A percentile compares a stretch with the other conserved stretches of the same genome.
These are phyloP conservation scores for Scutellaria minor DNA, from an alignment of 257 asterid genomes.

Conservation along the genomic window DNA sequence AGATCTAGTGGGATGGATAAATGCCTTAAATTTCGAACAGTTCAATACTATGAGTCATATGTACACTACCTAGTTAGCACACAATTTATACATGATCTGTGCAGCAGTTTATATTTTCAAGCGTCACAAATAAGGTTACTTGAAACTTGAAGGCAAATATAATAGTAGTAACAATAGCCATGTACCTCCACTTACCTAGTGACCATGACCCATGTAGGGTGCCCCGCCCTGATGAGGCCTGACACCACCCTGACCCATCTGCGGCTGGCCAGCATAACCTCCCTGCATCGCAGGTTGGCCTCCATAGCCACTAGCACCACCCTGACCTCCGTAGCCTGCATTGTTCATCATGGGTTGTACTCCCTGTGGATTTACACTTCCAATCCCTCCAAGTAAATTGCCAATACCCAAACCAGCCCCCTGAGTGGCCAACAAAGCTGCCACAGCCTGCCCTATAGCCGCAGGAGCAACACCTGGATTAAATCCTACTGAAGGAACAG, in stretches of 20 bases:
- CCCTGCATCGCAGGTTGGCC: conserved; percentile 81
- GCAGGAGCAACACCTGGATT: conserved; percentile 77
- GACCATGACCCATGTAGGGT: conserved; percentile 87
- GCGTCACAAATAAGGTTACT: conserved; percentile 10
- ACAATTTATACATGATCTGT: background rate
- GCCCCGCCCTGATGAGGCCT: conserved; percentile 95
- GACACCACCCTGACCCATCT: conserved; percentile 83
- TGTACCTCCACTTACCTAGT: conserved; percentile 62
- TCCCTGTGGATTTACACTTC: conserved; percentile 72
- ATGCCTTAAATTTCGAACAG: no score
- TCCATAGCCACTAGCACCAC: conserved; percentile 66
- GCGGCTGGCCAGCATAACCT: conserved; percentile 67
- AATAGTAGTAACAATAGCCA: background rate
- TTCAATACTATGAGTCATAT: no score
- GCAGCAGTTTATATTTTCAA: background rate
- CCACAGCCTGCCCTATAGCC: conserved; percentile 92
- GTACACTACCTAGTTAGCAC: background rate
- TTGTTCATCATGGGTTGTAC: conserved; percentile 67
- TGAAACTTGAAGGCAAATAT: conserved; percentile 3
- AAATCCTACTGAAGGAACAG: conserved; percentile 60
- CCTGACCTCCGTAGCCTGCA: conserved; percentile 77
- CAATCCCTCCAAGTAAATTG: conserved; percentile 86
- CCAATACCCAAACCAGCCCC: conserved; percentile 88
- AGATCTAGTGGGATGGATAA: no score
- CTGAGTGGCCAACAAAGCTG: conserved; percentile 81